Evolutionary conservation across 805 yeast species (phyloP).

Genomic region (Spathaspora passalidarum): DNA sequence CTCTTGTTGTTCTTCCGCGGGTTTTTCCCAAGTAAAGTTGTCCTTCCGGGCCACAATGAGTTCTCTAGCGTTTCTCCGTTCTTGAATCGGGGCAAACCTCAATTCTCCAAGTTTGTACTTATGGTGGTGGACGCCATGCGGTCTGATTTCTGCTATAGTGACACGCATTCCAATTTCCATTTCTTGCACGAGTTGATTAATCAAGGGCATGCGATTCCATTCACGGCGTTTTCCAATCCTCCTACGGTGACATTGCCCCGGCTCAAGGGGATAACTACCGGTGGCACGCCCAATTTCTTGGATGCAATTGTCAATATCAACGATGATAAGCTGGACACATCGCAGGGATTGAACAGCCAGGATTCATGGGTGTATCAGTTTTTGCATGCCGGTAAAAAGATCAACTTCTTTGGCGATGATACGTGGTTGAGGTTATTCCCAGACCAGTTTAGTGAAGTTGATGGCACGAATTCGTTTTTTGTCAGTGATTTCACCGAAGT

Average conservation of each 20-base stretch:
- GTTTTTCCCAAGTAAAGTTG: slow-evolving; percentile 87
- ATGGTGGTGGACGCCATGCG: slow-evolving; percentile 94
- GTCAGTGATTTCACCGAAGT: slow-evolving; percentile 95
- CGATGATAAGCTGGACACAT: slow-evolving; percentile 68
- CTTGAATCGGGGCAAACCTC: slow-evolving; percentile 25
- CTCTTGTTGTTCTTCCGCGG: slow-evolving; percentile 70
- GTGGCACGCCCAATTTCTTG: slow-evolving; percentile 88
- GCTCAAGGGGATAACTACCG: slow-evolving; percentile 89
- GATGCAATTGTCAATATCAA: slow-evolving; percentile 94
- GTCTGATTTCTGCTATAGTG: slow-evolving; percentile 77
- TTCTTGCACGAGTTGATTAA: slow-evolving; percentile 65
- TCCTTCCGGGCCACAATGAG: slow-evolving; percentile 55
- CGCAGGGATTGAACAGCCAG: slow-evolving; percentile 65
- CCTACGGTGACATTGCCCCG: slow-evolving; percentile 97
- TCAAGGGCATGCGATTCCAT: slow-evolving; percentile 74
- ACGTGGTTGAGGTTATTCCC: slow-evolving; percentile 96
- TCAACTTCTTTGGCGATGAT: slow-evolving; percentile 95
- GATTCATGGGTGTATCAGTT: slow-evolving; percentile 89
- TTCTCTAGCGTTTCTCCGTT: slow-evolving; percentile 24
- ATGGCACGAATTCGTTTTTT: slow-evolving; percentile 91
- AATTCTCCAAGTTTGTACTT: slow-evolving; percentile 66
- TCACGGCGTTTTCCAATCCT: slow-evolving; percentile 88
- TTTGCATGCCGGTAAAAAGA: slow-evolving; percentile 30
- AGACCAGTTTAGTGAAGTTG: slow-evolving; percentile 51
- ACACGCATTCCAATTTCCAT: slow-evolving; percentile 55